Conservation (phyloP, 371 early-diverging fungal species). For the Rhizopus sp. region DNA sequence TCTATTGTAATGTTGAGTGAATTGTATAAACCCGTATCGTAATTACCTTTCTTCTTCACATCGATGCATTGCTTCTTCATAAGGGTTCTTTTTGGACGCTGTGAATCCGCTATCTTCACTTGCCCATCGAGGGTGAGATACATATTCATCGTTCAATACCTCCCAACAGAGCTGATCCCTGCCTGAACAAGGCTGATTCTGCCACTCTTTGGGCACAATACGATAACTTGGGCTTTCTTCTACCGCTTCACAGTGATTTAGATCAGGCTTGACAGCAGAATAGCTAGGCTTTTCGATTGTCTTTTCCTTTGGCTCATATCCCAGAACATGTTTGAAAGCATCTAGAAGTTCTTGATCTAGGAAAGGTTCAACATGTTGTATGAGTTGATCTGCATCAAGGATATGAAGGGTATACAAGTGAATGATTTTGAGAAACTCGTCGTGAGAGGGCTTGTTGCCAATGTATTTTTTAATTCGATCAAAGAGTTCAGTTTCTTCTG, state of each 20-base stretch:
- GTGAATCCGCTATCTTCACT: slow-evolving; percentile 93
- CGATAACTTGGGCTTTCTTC: slow-evolving; percentile 70
- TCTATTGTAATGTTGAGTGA: slow-evolving; percentile 66
- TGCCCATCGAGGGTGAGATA: slow-evolving; percentile 91
- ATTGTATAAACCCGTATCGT: slow-evolving; percentile 46
- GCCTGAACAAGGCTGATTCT: slow-evolving; percentile 71
- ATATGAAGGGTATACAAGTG: slow-evolving; percentile 95
- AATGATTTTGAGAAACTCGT: slow-evolving; percentile 94
- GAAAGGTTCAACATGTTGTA: slow-evolving; percentile 79
- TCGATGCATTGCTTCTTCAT: slow-evolving; percentile 92
- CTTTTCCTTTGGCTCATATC: slow-evolving; percentile 69
- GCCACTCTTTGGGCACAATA: slow-evolving; percentile 59
- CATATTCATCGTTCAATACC: slow-evolving; percentile 93
- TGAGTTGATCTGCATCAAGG: slow-evolving; percentile 76
- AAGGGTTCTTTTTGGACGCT: slow-evolving; percentile 87
- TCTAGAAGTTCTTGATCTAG: slow-evolving; percentile 78
- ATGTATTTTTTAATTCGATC: slow-evolving; percentile 82
- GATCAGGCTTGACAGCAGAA: slow-evolving; percentile 54
- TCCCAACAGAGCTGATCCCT: slow-evolving; percentile 87
- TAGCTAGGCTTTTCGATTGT: slow-evolving; percentile 30
- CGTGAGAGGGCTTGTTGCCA: slow-evolving; percentile 78
- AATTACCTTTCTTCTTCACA: slow-evolving; percentile 89
- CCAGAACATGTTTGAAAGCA: slow-evolving; percentile 91
- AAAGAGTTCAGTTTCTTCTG: slow-evolving; percentile 87
- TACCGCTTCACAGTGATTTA: slow-evolving; percentile 43